These are phyloP conservation scores for Suhomyces kunorum DNA, from an alignment of 1,139 yeast species.

Conservation along the genomic window DNA sequence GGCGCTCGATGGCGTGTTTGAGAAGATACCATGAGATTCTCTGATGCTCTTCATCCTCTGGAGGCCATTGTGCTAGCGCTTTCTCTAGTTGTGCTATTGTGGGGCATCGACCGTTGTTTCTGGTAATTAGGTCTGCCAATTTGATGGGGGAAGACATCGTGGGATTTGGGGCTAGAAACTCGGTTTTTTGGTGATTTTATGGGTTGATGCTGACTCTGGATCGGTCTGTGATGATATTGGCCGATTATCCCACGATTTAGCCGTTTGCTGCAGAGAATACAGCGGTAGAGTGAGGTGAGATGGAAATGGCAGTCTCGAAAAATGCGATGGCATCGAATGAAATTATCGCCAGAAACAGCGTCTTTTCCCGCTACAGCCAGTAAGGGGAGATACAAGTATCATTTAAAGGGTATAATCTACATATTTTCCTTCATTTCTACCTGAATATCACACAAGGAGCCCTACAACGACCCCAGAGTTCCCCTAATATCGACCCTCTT, in stretches of 20 bases:
- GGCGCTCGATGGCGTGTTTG: constrained; percentile 48
- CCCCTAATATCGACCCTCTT: too few relatives aligned
- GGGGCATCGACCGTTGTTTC: not conserved
- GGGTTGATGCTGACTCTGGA: too few relatives aligned
- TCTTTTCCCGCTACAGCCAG: not conserved
- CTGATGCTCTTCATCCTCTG: constrained; percentile 33
- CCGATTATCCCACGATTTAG: too few relatives aligned
- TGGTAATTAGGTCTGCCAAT: not conserved
- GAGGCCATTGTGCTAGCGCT: not conserved
- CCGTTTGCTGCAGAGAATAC: too few relatives aligned
- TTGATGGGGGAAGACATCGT: not conserved
- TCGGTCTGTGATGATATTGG: too few relatives aligned
- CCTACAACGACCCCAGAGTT: too few relatives aligned
- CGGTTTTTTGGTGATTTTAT: too few relatives aligned
- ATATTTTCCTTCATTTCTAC: too few relatives aligned
- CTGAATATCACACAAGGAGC: too few relatives aligned
- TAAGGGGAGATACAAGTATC: too few relatives aligned
- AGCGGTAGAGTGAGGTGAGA: not conserved
- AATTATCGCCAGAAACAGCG: not conserved
- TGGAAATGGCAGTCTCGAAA: not conserved
- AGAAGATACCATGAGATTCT: constrained; percentile 56
- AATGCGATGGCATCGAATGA: constrained; percentile 9
- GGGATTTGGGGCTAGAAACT: not conserved
- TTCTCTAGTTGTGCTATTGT: not conserved
- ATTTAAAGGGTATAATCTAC: too few relatives aligned